Evolutionary conservation across 805 yeast species (phyloP).

Genomic region (Candida nitratophila): DNA sequence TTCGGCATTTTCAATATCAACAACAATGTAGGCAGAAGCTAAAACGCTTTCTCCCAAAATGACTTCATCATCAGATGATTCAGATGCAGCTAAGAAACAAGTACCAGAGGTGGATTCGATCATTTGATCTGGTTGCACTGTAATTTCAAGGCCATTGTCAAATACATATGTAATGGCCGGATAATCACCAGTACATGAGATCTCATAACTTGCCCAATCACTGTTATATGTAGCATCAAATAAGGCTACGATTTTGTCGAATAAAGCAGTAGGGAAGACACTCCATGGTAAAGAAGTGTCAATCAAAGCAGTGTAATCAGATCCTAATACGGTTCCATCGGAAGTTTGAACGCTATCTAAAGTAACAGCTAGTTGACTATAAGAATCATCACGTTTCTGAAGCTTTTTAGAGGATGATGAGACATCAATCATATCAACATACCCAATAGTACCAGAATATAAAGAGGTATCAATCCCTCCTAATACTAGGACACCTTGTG

Average conservation of each 20-base stretch:
- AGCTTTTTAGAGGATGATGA: constrained; percentile 3
- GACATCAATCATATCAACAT: constrained; percentile 9
- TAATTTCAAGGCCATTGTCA: constrained; percentile 13
- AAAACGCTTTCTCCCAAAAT: constrained; percentile 64
- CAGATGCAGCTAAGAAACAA: constrained; percentile 17
- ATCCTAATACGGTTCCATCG: constrained; percentile 2
- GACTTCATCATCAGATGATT: constrained; percentile 11
- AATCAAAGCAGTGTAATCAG: constrained; percentile 1
- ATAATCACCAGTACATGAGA: constrained; percentile 2
- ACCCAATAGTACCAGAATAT: constrained; percentile 15
- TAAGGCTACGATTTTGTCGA: constrained; percentile 1
- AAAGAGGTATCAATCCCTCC: constrained; percentile 27
- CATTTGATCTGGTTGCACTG: constrained; percentile 14
- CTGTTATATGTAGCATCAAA: constrained; percentile 2
- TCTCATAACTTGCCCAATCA: neutral
- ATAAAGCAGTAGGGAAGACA: neutral
- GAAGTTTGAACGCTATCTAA: constrained; percentile 8
- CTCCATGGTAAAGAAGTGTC: constrained; percentile 5
- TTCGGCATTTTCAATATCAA: constrained; percentile 50
- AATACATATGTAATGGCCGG: constrained; percentile 23
- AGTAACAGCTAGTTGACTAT: constrained; percentile 13
- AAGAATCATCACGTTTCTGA: neutral
- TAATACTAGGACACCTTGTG: constrained; percentile 21
- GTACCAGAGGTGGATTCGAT: constrained; percentile 6
- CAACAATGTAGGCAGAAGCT: constrained; percentile 57